Evolutionary conservation across 768 basidiomycete genomes (phyloP).

Genomic region (Boletus vinaceobasis): DNA sequence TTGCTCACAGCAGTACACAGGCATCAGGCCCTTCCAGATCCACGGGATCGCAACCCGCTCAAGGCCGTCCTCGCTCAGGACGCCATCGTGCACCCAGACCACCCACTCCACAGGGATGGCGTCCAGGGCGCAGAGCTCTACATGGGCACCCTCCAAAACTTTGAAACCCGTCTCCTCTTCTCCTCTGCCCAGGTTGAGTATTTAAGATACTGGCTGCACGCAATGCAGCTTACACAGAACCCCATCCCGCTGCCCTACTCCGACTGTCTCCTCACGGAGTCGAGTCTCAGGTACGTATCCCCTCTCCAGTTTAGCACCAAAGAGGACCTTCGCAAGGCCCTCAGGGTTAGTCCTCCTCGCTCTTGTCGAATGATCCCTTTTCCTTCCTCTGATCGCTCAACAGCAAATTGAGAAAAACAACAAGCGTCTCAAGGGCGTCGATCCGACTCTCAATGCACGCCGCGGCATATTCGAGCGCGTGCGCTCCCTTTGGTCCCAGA

Average conservation of each 20-base stretch:
- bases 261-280: constrained; percentile 64
- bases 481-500: constrained; percentile 58
- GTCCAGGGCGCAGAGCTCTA: constrained; percentile 67
- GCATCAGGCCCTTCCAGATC: constrained; percentile 53
- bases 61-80: constrained; percentile 75
- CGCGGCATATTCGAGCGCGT: constrained; percentile 67
- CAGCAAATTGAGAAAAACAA: constrained; percentile 80
- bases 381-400: background rate
- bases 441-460: constrained; percentile 50
- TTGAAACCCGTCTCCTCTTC: constrained; percentile 76
- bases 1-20: constrained; percentile 32
- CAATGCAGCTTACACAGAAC: constrained; percentile 61
- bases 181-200: constrained; percentile 86
- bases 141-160: constrained; percentile 70
- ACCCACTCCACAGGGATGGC: constrained; percentile 66
- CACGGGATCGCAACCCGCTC: constrained; percentile 56
- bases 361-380: background rate
- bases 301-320: constrained; percentile 56
- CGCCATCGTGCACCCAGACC: constrained; percentile 62
- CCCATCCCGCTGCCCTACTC: constrained; percentile 74
- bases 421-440: constrained; percentile 66
- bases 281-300: constrained; percentile 55
- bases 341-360: constrained; percentile 47
- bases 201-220: constrained; percentile 77
- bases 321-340: constrained; percentile 50